A percentile compares a stretch with the other conserved stretches of the same genome.
Conservation (phyloP, 2,329 filamentous ascomycete species). For the Ophiosphaerella narmari region DNA sequence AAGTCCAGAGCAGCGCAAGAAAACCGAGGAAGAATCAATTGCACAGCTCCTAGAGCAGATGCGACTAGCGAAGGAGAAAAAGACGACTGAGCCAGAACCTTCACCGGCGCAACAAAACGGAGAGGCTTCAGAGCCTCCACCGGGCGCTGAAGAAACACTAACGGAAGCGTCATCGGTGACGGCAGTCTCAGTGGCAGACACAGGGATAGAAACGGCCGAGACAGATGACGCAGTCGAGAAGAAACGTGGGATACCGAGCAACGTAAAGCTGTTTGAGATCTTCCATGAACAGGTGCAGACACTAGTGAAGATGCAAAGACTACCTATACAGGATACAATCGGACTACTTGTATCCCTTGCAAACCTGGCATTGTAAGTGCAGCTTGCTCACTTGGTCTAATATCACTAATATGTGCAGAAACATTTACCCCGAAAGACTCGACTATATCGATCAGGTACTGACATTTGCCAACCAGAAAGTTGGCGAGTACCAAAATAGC, state of each 20-base stretch:
- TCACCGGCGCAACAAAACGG: constrained; percentile 41
- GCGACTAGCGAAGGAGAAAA: constrained; percentile 66
- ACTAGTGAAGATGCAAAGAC: constrained; percentile 84
- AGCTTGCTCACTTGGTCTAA: background rate
- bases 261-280: constrained; percentile 91
- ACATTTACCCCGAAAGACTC: constrained; percentile 89
- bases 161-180: constrained; percentile 37
- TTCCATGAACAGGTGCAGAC: constrained; percentile 97
- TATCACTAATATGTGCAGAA: constrained; percentile 53
- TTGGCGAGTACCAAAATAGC: constrained; percentile 86
- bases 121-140: constrained; percentile 26
- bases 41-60: constrained; percentile 77
- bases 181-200: constrained; percentile 38
- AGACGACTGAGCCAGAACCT: constrained; percentile 32
- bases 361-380: constrained; percentile 76
- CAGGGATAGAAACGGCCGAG: constrained; percentile 43
- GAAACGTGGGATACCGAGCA: constrained; percentile 66
- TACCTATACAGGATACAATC: constrained; percentile 93
- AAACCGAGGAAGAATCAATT: constrained; percentile 84
- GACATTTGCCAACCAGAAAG: constrained; percentile 84
- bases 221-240: constrained; percentile 52
- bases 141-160: constrained; percentile 29
- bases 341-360: constrained; percentile 90
- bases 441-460: constrained; percentile 97
- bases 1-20: constrained; percentile 70